Evolutionary conservation across 768 basidiomycete genomes (phyloP).

Genomic region (Boletus speciosus): DNA sequence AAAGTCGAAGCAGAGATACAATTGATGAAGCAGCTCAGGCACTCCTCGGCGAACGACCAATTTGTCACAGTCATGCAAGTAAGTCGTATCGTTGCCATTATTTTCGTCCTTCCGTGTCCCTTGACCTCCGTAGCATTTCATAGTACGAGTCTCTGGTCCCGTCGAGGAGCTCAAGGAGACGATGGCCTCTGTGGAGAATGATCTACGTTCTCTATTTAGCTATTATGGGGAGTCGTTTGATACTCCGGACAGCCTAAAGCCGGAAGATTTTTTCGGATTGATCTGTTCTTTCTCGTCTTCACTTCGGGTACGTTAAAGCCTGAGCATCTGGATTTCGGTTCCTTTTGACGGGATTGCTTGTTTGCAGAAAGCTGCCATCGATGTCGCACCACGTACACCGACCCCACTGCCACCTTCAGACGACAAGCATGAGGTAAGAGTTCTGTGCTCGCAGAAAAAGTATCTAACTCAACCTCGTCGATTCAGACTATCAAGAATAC

Average conservation of each 20-base stretch:
- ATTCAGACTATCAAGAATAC: conserved; percentile 43
- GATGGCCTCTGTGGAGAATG: conserved; percentile 51
- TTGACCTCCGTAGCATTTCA: conserved; percentile 25
- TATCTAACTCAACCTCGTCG: not conserved
- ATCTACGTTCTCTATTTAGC: conserved; percentile 54
- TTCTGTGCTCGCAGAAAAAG: not conserved
- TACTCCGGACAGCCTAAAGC: conserved; percentile 59
- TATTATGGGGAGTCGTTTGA: conserved; percentile 81
- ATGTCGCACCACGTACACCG: conserved; percentile 34
- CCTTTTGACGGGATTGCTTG: not conserved
- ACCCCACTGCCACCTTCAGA: not conserved
- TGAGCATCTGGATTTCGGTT: not conserved
- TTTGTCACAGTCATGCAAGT: conserved; percentile 75
- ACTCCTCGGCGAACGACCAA: conserved; percentile 45
- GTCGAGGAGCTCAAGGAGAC: conserved; percentile 68
- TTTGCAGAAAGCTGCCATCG: conserved; percentile 64
- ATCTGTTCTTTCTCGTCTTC: conserved; percentile 72
- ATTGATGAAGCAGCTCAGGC: conserved; percentile 33
- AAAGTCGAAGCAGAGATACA: conserved; percentile 58
- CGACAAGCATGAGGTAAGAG: conserved; percentile 7
- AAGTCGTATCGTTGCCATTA: not conserved
- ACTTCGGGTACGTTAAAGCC: conserved; percentile 49
- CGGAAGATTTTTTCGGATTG: conserved; percentile 80
- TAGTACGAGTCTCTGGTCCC: conserved; percentile 40
- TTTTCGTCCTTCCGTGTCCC: not conserved